These are phyloP conservation scores for Keithomyces neogunnii DNA, from an alignment of 2,329 filamentous ascomycete genomes.

Conservation along the genomic window DNA sequence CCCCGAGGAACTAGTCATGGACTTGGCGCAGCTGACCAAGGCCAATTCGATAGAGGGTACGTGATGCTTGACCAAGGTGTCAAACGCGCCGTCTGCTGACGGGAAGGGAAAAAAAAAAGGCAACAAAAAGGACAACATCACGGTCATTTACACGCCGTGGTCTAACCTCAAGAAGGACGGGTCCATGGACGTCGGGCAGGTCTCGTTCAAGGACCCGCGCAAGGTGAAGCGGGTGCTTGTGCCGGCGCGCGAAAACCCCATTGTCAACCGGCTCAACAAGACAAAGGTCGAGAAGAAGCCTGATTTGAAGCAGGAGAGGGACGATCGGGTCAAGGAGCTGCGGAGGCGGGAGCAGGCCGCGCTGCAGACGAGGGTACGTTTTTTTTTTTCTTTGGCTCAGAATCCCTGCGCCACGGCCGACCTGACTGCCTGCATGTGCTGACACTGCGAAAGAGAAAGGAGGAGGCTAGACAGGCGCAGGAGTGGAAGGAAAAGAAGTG, in stretches of 20 bases:
- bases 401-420: too few species aligned
- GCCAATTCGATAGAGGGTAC: conserved; percentile 94
- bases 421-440: background rate
- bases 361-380: conserved; percentile 48
- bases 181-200: conserved; percentile 90
- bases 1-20: conserved; percentile 62
- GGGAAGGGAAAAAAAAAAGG: conserved; percentile 38
- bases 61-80: background rate
- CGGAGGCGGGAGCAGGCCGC: conserved; percentile 62
- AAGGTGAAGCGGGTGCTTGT: conserved; percentile 80
- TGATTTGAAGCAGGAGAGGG: conserved; percentile 73
- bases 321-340: conserved; percentile 63
- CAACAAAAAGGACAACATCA: conserved; percentile 98
- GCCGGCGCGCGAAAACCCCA: conserved; percentile 70
- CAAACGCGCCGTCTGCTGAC: background rate
- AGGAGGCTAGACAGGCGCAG: conserved; percentile 63
- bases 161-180: conserved; percentile 92
- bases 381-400: too few species aligned
- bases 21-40: conserved; percentile 96
- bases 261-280: conserved; percentile 98
- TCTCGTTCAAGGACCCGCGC: conserved; percentile 84
- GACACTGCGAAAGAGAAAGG: conserved; percentile 51
- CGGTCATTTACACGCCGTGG: conserved; percentile 96
- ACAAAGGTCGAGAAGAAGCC: conserved; percentile 84
- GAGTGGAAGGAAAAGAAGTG: conserved; percentile 85